Conservation (phyloP, 2,329 filamentous ascomycete species). For the Rhynchosporium secalis region DNA sequence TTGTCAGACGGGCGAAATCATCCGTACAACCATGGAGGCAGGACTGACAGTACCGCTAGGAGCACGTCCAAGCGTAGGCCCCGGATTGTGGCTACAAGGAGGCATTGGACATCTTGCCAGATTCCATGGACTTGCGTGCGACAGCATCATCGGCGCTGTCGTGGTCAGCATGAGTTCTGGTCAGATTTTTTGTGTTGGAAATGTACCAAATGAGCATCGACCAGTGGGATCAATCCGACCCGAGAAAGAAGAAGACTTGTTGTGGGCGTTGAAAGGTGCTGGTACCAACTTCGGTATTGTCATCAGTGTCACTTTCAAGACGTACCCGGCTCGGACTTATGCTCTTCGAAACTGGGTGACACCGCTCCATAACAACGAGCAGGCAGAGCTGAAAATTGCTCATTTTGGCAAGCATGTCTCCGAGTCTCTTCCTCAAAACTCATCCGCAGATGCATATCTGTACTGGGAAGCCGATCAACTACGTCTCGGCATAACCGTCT, state of each 20-base stretch:
- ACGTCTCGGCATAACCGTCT: neutral
- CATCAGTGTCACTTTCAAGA: slow-evolving; percentile 30
- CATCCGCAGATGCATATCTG: slow-evolving; percentile 32
- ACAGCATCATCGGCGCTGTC: slow-evolving; percentile 60
- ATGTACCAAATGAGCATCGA: neutral
- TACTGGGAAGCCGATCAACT: slow-evolving; percentile 39
- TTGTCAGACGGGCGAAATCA: slow-evolving; percentile 45
- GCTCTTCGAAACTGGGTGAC: slow-evolving; percentile 29
- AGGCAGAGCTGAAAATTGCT: neutral
- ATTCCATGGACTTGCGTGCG: slow-evolving; percentile 56
- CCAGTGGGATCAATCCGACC: slow-evolving; percentile 24
- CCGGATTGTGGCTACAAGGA: slow-evolving; percentile 64
- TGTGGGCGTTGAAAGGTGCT: slow-evolving; percentile 33
- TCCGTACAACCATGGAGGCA: slow-evolving; percentile 42
- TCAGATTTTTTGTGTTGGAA: slow-evolving; percentile 51
- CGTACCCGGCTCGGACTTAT: slow-evolving; percentile 25
- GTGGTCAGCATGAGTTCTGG: slow-evolving; percentile 53
- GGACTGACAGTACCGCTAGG: slow-evolving; percentile 60
- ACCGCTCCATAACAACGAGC: slow-evolving; percentile 16
- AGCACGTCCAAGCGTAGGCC: slow-evolving; percentile 61
- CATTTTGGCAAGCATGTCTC: neutral
- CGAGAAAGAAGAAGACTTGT: slow-evolving; percentile 28
- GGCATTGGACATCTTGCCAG: slow-evolving; percentile 51
- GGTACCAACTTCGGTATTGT: slow-evolving; percentile 33
- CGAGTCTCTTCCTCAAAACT: neutral